phyloP scores from a whole-genome alignment of 768 basidiomycete species.

The Infundibulicybe gibba region DNA sequence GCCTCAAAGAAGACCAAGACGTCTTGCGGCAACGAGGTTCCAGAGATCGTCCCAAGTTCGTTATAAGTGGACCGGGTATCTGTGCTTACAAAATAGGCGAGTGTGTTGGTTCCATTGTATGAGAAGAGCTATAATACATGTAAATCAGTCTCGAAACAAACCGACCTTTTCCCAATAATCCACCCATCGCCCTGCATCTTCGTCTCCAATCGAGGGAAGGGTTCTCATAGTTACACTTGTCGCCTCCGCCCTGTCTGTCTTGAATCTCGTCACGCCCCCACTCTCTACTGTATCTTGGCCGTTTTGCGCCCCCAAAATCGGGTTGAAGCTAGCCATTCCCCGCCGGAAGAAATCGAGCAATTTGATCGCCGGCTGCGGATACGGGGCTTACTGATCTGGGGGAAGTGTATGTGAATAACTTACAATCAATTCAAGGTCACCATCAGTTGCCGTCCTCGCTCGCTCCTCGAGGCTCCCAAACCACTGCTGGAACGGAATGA shows the following conservation, averaged over 20 bases:
- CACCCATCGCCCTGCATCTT: neutral
- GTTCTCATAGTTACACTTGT: neutral
- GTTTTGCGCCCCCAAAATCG: too few species aligned
- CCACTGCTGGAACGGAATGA: conserved; percentile 20
- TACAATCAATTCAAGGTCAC: neutral
- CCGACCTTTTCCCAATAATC: neutral
- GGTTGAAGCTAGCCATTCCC: neutral
- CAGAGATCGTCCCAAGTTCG: too few species aligned
- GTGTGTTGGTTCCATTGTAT: too few species aligned
- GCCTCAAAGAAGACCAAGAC: too few species aligned
- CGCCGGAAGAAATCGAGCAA: neutral
- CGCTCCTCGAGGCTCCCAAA: conserved; percentile 8
- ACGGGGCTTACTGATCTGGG: neutral
- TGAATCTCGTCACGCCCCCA: neutral
- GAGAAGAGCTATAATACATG: too few species aligned
- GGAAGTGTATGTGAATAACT: neutral
- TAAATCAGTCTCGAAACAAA: neutral
- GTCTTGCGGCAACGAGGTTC: too few species aligned
- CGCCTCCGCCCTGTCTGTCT: neutral
- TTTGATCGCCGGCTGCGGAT: neutral
- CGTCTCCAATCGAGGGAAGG: neutral
- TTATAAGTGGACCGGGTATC: too few species aligned
- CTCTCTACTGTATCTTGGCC: too few species aligned
- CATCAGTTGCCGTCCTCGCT: neutral
- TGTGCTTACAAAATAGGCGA: too few species aligned